Percentiles rank a stretch among this genome's conserved stretches.
These are phyloP conservation scores for Trichophyton schoenleinii DNA, from an alignment of 2,329 filamentous ascomycete species.

Conservation along the genomic window DNA sequence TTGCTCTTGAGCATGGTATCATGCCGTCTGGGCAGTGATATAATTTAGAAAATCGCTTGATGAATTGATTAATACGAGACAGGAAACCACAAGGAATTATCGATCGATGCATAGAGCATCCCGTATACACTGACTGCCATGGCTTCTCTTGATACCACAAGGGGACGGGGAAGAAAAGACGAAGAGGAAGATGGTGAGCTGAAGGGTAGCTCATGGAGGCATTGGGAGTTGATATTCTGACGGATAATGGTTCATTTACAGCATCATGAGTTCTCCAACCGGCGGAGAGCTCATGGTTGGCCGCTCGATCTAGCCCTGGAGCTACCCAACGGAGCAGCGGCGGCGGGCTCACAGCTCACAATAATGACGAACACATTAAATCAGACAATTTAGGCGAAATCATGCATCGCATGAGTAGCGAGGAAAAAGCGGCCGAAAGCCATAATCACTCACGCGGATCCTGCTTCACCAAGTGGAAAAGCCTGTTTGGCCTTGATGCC, in stretches of 20 bases:
- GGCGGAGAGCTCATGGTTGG: not conserved
- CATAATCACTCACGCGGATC: conserved; percentile 39
- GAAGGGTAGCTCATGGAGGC: not conserved
- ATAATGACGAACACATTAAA: too few relatives aligned
- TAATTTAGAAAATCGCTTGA: too few relatives aligned
- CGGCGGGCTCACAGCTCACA: not conserved
- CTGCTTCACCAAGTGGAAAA: conserved; percentile 66
- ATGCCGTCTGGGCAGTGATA: too few relatives aligned
- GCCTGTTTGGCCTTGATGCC: conserved; percentile 77
- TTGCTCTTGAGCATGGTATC: too few relatives aligned
- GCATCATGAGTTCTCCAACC: not conserved
- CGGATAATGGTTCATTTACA: not conserved
- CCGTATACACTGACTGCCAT: too few relatives aligned
- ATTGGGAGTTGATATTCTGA: not conserved
- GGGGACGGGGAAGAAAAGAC: not conserved
- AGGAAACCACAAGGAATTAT: too few relatives aligned
- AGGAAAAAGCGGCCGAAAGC: conserved; percentile 31
- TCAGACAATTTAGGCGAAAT: too few relatives aligned
- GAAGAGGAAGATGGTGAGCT: not conserved
- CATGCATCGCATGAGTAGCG: too few relatives aligned
- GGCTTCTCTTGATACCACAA: too few relatives aligned
- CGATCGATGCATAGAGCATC: too few relatives aligned
- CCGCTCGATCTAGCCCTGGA: not conserved
- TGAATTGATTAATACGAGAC: too few relatives aligned
- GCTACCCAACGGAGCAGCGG: not conserved